Evolutionary conservation across 768 basidiomycete genomes (phyloP), one percentile per base, ranked within the genome.

Genomic region (Vishniacozyma victoriae): DNA sequence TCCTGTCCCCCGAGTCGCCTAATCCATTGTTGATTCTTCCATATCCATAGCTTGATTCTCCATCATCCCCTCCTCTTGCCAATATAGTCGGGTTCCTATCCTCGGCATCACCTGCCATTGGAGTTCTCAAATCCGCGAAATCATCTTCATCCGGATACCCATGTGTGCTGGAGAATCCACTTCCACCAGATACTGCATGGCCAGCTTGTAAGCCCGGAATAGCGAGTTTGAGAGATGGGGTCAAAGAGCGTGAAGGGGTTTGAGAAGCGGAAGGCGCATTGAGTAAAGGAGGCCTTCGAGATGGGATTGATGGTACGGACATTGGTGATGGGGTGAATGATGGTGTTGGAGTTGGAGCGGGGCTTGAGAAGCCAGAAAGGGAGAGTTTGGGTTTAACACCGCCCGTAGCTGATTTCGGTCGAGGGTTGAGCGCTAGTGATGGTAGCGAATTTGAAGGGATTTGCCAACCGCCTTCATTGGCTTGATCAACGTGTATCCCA

Each of bases 401-500:
- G 18, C 48, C 54, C 15, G 40, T 44, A n/a, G 45, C 26, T 41
- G 50, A 46, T 6, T 54, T 37, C 22, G 40, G 52, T 37, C 54
- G 58, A 24, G 59, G 60, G 26, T 50, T 36, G 19, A 53, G 46
- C 25, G 59, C 58, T 26, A 59, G 47, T 15, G 53, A 33, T 41
- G 55, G 55, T 16, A 55, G 35, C 13, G 53, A 46, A 3, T 47
- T 42, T 22, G 54, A 31, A 9, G 59, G 60, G 23, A 57, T 49
- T 5, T 59, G 62, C 66, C 65, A 67, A 2, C 64, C 66, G 11
- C 52, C 60, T 48, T 65, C 52, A 26, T 54, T 54, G 16, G 54
- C 47, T 45, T 67, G 65, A 44, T 71, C 70, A 11, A 69, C 63
- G 27, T 69, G 58, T 15, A 53, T 55, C 6, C 70, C 70, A 19